Evolutionary conservation across 1,284 basidiomycete species (phyloP), one percentile per base, ranked within the genome.

Genomic region (Coniferiporia sulphurascens): DNA sequence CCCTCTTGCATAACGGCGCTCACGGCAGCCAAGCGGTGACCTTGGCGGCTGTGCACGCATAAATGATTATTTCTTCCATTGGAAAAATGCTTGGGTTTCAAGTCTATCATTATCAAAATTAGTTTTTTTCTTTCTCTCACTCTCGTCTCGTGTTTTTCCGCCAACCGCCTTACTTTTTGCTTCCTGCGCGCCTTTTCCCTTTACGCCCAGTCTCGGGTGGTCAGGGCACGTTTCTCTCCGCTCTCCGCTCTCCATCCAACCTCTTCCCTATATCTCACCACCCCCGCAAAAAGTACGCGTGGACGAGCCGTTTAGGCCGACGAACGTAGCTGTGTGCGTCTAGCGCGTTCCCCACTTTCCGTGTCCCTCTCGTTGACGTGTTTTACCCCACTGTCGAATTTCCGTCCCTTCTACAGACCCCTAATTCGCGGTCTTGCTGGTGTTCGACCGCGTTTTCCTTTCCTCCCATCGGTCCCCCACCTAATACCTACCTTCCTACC

Each of bases 151-250:
- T 21, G 43, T 56, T 59, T 55, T 55, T 49, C 43, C 59, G 55
- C 27, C 27, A 27, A 35, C 48, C 32, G 50, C 59, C 59, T 44
- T 48, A 52, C 51, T 56, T 60, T 60, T 55, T 56, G 48, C 54
- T 56, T 52, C 58, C 52, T 60, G 34, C 27, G 54, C 54, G 54
- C 49, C 44, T 36, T 56, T 56, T 48, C 59, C 59, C 59, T 60
- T 61, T 51, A 57, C 45, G 59, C 52, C 53, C 57, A 51, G 55
- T 54, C 63, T 38, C 63, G 63, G 68, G 60, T 67, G 65, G 72
- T 73, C 65, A 66, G 67, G 68, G 68, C 63, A 67, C 27, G 15
- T 55, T 48, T 55, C 49, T 52, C 46, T 51, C 49, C 51, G 41
- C 56, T 60, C 55, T 21, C 56, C 52, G 38, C 55, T 38, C 27